phyloP scores from a whole-genome alignment of 108 stramenopile species.

The Seminavis robusta region DNA sequence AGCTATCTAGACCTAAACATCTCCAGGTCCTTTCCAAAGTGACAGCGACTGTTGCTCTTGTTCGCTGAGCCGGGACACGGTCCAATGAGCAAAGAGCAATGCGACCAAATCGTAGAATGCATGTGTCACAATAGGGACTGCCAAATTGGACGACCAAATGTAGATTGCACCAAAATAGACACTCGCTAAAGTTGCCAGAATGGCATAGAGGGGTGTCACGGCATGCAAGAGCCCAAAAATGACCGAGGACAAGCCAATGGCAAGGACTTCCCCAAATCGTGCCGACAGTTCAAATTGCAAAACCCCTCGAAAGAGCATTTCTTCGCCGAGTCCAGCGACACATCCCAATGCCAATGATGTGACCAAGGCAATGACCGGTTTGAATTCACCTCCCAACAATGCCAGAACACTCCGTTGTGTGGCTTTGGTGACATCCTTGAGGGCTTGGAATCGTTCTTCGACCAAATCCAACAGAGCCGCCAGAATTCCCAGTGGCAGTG shows the following conservation, averaged over 20 bases:
- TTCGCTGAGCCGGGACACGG: constrained; percentile 37
- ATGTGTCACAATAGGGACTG: constrained; percentile 75
- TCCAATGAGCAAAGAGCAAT: constrained; percentile 74
- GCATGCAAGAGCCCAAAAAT: constrained; percentile 83
- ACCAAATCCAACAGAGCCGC: constrained; percentile 44
- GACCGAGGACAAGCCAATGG: constrained; percentile 47
- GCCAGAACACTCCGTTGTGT: constrained; percentile 73
- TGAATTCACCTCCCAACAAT: constrained; percentile 58
- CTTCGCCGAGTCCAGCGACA: constrained; percentile 85
- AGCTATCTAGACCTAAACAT: too few relatives aligned
- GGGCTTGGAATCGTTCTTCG: constrained; percentile 60
- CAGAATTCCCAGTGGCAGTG: constrained; percentile 51
- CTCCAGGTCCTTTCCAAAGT: constrained; percentile 9
- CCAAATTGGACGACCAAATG: constrained; percentile 49
- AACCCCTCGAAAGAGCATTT: constrained; percentile 85
- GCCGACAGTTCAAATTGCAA: constrained; percentile 53
- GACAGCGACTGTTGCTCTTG: constrained; percentile 40
- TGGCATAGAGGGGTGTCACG: constrained; percentile 82
- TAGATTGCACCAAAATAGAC: constrained; percentile 84
- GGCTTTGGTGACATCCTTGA: constrained; percentile 71
- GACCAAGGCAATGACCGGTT: constrained; percentile 37
- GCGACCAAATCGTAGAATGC: constrained; percentile 83
- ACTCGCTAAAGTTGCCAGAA: constrained; percentile 65
- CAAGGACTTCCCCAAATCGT: constrained; percentile 24
- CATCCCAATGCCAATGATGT: constrained; percentile 52